Conservation (phyloP, 176 grass and related monocot species). For the Bolboschoenus planiculmis region DNA sequence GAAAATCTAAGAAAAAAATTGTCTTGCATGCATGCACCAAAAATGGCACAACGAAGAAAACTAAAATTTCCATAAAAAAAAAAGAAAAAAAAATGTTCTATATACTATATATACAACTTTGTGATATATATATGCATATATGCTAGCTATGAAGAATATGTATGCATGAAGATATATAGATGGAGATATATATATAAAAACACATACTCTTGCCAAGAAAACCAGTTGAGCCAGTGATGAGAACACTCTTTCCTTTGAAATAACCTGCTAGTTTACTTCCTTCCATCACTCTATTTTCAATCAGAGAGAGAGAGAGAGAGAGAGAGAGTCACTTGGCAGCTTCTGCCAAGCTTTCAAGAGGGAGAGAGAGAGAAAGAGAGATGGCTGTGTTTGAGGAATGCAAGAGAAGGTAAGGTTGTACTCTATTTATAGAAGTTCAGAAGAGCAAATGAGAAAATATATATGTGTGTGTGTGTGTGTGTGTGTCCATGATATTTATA, state of each 20-base stretch:
- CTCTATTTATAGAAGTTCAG: slow-evolving; percentile 3
- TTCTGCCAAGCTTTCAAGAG: no score
- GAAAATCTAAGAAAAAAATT: not conserved
- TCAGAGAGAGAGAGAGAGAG: not conserved
- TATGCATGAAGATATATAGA: not conserved
- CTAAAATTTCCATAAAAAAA: not conserved
- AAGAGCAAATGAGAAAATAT: not conserved
- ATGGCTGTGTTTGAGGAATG: not conserved
- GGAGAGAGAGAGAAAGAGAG: not conserved
- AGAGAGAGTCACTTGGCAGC: no score
- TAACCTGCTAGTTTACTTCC: slow-evolving; percentile 40
- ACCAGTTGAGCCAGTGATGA: slow-evolving; percentile 81
- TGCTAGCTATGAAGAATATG: not conserved
- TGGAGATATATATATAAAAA: not conserved
- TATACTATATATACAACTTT: not conserved
- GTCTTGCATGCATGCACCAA: not conserved
- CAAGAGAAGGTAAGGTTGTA: not conserved
- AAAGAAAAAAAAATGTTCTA: not conserved
- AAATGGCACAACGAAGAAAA: not conserved
- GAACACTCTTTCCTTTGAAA: slow-evolving; percentile 71
- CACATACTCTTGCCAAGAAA: slow-evolving; percentile 79
- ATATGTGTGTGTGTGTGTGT: no score
- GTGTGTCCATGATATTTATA: no score
- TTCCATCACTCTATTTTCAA: slow-evolving; percentile 34
- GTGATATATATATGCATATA: not conserved